Evolutionary conservation across 1,284 basidiomycete genomes (phyloP), one percentile per base, ranked within the genome.

Genomic region (Papiliotrema fonsecae): DNA sequence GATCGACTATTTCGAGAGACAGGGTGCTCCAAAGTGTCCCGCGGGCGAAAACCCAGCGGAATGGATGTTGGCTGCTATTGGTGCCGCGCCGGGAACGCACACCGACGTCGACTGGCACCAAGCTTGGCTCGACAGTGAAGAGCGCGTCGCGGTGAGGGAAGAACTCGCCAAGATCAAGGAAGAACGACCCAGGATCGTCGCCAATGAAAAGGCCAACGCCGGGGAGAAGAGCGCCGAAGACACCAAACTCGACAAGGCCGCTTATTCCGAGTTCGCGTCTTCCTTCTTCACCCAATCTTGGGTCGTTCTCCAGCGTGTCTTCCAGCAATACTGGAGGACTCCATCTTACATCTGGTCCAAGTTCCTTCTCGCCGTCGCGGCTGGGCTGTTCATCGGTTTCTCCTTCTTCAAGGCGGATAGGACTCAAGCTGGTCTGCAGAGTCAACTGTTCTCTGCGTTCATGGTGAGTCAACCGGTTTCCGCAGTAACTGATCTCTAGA

Each of bases 291-390:
- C 77, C 47, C 83, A 86, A 64, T 67, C 78, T n/a, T 61, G 61
- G 40, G 73, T 78, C 47, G 76, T 84, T n/a, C 59, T 78, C 3
- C 67, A 69, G 51, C 78, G 85, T 18, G 78, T 81, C 30, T 77
- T 79, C 54, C 68, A 77, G 47, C 76, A 78, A 50, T 78, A 80
- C 55, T 83, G 79, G 79, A 73, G 83, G 18, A 78, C 82, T 52
- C 83, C 88, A 2, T 82, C 80, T 0, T 93, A 90, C 64, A 74
- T 91, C 48, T 78, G 85, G 70, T 81, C 86, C 26, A 90, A 92
- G 73, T 61, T 89, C 24, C 74, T 72, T 42, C 70, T 76, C 10
- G 69, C 70, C 54, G 60, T 70, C 13, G 51, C 72, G 27, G 66
- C 70, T 6, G 72, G 72, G 28, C 65, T 78, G 41, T 76, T 77